Evolutionary conservation across 306 rosid species (phyloP).

Genomic region (Argentina anserina): DNA sequence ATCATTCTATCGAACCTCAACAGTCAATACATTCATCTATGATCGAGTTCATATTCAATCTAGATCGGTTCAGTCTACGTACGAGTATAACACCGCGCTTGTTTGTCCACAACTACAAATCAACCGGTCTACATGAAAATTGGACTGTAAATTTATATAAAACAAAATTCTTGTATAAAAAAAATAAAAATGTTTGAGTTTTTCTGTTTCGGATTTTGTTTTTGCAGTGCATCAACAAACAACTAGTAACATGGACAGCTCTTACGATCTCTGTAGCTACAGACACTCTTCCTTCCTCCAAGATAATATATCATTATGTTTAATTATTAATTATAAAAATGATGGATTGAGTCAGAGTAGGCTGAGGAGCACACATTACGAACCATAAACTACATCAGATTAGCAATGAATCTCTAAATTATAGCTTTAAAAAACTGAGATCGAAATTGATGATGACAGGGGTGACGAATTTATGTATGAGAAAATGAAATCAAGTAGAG

Average conservation of each 20-base stretch:
- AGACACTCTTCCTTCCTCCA: neutral
- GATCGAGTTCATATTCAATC: too few species aligned
- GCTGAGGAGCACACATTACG: conserved; percentile 3
- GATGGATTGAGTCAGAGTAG: conserved; percentile 5
- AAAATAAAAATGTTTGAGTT: neutral
- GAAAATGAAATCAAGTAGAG: neutral
- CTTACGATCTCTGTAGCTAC: neutral
- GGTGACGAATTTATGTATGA: conserved; percentile 2
- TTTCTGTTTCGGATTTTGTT: neutral
- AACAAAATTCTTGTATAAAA: neutral
- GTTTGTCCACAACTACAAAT: neutral
- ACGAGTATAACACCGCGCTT: neutral
- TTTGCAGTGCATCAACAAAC: neutral
- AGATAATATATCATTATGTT: neutral
- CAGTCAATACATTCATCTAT: too few species aligned
- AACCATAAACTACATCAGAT: neutral
- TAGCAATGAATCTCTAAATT: neutral
- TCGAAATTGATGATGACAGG: conserved; percentile 10
- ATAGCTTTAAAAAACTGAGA: neutral
- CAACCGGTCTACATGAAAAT: neutral
- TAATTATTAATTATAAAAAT: neutral
- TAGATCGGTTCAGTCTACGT: neutral
- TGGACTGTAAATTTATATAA: too few species aligned
- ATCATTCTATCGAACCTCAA: too few species aligned
- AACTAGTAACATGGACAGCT: conserved; percentile 3